Evolutionary conservation across 495 filamentous ascomycete species (phyloP), one percentile per base, ranked within the genome.

Genomic region (Aspergillus affinis): DNA sequence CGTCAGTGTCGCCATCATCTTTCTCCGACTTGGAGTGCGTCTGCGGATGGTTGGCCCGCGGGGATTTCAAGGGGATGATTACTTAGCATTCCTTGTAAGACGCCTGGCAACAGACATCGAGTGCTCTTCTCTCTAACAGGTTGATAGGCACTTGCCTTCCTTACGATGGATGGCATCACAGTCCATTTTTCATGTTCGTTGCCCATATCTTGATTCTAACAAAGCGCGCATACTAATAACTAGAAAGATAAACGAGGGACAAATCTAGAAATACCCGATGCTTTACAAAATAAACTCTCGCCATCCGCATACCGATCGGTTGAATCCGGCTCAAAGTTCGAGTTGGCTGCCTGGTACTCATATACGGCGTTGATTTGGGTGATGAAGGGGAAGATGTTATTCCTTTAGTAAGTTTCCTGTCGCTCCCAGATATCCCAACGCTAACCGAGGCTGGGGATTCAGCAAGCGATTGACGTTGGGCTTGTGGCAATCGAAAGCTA

Each of bases 361-460:
- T 54, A 54, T 21, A 54, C 52, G 15, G 52, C 30, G 2, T 21
- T 54, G 18, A 54, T 54, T 18, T 54, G 52, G 52, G 52, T 54
- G 15, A 54, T 54, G 52, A 54, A 54, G 23, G 52, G 32, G 18
- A 54, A 54, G 19, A 54, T 54, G 52, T 17, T 54, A 2, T 54
- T 54, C 4, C 20, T 54, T 5, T 54, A 54, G 52, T 54, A 46
- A 1, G 49, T 54, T 26, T 21, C 29, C 5, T 41, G 20, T 3
- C 21, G 19, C 15, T 10, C 2, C 19, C 45, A 4, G 36, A 7
- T 6, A n/a, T 5, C 9, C 15, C 26, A 21, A 26, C 7, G 12
- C 36, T 10, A 21, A n/a, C 9, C 6, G 6, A 18, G 0, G 20
- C 6, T 8, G 23, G 19, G 6, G 1, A 52, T 32, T 20, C 10